Conservation (phyloP, 2,329 filamentous ascomycete species). For the Elsinoe ampelina region DNA sequence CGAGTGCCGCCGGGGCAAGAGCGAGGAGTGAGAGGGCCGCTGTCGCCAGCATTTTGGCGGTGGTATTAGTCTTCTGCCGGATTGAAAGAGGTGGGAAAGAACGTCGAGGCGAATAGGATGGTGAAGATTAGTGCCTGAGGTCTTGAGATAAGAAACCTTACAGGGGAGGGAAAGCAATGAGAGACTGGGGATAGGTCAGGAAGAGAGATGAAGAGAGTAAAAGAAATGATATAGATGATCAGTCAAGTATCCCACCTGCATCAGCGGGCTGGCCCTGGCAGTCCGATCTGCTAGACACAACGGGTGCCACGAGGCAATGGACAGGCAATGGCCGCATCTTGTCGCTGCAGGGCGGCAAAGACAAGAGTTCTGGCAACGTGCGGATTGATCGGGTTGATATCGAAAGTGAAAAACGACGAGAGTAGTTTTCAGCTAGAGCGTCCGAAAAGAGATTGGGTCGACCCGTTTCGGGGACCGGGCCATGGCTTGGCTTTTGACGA, state of each 20-base stretch:
- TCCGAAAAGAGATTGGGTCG: neutral
- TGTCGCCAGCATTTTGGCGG: slow-evolving; percentile 6
- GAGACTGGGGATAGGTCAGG: neutral
- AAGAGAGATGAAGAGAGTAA: neutral
- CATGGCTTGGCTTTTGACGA: neutral
- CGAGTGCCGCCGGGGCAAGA: slow-evolving; percentile 13
- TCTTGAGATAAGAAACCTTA: neutral
- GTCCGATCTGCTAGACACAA: slow-evolving; percentile 13
- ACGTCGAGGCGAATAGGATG: neutral
- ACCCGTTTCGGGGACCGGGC: neutral
- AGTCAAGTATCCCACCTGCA: neutral
- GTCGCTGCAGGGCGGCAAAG: slow-evolving; percentile 7
- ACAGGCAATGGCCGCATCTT: slow-evolving; percentile 7
- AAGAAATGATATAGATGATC: slow-evolving; percentile 10
- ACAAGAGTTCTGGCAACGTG: slow-evolving; percentile 13
- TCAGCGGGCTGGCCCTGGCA: neutral
- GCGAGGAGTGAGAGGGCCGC: slow-evolving; percentile 9
- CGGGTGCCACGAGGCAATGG: slow-evolving; percentile 13
- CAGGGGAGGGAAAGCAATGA: neutral
- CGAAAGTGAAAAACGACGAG: neutral
- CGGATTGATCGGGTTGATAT: slow-evolving; percentile 5
- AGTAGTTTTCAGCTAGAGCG: neutral
- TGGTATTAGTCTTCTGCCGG: neutral
- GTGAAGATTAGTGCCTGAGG: neutral
- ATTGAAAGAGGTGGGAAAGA: neutral